These are phyloP conservation scores for Paracoccidioides lutzii DNA, from an alignment of 2,329 filamentous ascomycete genomes.

Conservation along the genomic window DNA sequence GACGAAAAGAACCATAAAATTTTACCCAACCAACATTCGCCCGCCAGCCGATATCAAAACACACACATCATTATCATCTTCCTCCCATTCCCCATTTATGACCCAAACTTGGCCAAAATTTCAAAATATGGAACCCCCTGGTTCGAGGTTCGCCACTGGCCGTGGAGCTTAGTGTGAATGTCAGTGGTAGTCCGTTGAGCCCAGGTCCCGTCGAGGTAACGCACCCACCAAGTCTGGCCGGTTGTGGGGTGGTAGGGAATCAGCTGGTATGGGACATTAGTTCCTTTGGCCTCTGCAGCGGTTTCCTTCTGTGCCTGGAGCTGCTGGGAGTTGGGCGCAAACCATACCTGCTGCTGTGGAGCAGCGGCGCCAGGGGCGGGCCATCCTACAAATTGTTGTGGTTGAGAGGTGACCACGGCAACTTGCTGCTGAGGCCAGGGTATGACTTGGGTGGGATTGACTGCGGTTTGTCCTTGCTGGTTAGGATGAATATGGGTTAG, in stretches of 20 bases:
- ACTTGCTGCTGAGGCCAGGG: background rate
- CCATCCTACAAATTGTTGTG: background rate
- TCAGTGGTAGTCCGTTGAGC: conserved; percentile 21
- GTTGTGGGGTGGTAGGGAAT: conserved; percentile 20
- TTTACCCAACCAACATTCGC: background rate
- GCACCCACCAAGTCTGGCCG: conserved; percentile 23
- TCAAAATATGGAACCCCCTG: background rate
- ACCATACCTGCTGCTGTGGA: conserved; percentile 5
- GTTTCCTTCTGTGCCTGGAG: conserved; percentile 20
- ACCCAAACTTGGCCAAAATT: background rate
- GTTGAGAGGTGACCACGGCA: background rate
- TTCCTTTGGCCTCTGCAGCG: conserved; percentile 14
- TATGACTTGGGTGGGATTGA: background rate
- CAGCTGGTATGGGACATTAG: conserved; percentile 16
- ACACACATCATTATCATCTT: background rate
- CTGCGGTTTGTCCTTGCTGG: background rate
- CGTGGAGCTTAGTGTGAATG: conserved; percentile 18
- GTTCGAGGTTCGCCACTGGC: conserved; percentile 13
- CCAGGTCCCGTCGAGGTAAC: conserved; percentile 23
- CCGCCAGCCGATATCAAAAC: background rate
- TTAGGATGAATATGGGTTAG: background rate
- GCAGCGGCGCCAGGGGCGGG: background rate
- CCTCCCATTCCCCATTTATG: background rate
- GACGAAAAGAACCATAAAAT: background rate
- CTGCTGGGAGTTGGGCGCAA: conserved; percentile 15